Conservation (phyloP, 306 rosid genomes). For the Vigna nakashimae region DNA sequence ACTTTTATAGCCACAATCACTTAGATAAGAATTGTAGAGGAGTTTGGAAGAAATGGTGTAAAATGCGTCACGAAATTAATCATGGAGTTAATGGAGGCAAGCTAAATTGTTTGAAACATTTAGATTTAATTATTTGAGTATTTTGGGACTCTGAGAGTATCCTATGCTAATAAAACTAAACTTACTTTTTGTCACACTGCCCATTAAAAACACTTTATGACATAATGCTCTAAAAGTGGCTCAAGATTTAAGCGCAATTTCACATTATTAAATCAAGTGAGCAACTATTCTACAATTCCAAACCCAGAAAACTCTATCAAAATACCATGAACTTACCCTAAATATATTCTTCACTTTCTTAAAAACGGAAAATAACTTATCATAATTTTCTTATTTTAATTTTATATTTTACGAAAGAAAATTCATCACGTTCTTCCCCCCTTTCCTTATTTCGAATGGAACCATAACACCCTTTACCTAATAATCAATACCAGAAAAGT, state of each 20-base stretch:
- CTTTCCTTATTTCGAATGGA: conserved; percentile 38
- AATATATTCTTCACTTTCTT: neutral
- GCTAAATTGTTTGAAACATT: neutral
- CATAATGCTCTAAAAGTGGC: conserved; percentile 1
- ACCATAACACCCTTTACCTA: conserved; percentile 41
- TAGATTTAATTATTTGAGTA: conserved; percentile 17
- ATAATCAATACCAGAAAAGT: conserved; percentile 30
- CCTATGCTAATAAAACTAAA: conserved; percentile 41
- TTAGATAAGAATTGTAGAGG: no score
- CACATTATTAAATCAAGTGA: neutral
- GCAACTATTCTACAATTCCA: conserved; percentile 26
- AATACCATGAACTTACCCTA: conserved; percentile 35
- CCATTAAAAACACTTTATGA: conserved; percentile 36
- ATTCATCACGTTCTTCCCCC: neutral
- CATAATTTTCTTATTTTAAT: neutral
- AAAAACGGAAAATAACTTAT: neutral
- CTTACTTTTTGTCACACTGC: conserved; percentile 30
- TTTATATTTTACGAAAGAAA: neutral
- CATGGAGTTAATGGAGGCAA: neutral
- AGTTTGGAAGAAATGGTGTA: neutral
- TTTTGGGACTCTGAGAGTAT: conserved; percentile 34
- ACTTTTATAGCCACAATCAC: no score
- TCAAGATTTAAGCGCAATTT: conserved; percentile 14
- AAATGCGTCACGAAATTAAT: neutral
- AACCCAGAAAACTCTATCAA: conserved; percentile 27